These are phyloP conservation scores for Taphrina communis DNA, from an alignment of 1,139 yeast genomes.

Conservation along the genomic window DNA sequence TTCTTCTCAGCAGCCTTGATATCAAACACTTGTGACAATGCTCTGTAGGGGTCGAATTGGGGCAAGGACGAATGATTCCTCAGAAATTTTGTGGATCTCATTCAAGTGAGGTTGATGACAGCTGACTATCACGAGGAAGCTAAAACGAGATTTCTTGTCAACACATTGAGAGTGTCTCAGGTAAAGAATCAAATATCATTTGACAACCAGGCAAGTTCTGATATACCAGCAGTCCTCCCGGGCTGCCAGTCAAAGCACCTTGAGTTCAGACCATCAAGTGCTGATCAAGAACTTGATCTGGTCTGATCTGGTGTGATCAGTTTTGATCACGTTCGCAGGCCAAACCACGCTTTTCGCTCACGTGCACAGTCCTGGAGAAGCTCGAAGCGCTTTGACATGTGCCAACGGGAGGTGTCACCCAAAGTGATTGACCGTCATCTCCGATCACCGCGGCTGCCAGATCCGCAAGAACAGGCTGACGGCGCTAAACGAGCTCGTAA, in stretches of 20 bases:
- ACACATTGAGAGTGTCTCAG: too few relatives aligned
- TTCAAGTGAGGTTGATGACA: not conserved
- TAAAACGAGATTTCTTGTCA: too few relatives aligned
- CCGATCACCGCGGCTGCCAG: too few relatives aligned
- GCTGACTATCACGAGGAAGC: too few relatives aligned
- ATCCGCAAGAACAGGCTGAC: too few relatives aligned
- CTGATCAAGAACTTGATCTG: conserved; percentile 1
- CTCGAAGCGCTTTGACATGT: not conserved
- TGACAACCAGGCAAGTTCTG: not conserved
- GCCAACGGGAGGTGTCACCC: not conserved
- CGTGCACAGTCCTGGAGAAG: too few relatives aligned
- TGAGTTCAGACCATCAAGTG: not conserved
- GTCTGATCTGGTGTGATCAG: not conserved
- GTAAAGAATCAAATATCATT: not conserved
- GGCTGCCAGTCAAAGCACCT: not conserved
- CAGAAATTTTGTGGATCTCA: not conserved
- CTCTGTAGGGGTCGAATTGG: conserved; percentile 9
- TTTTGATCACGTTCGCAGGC: not conserved
- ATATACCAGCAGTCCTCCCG: not conserved
- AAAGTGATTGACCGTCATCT: not conserved
- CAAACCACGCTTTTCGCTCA: too few relatives aligned
- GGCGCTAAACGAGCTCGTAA: not conserved
- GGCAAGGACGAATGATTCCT: not conserved
- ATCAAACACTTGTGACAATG: conserved; percentile 16
- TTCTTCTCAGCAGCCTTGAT: not conserved